phyloP scores from a whole-genome alignment of 2,329 filamentous ascomycete species.

The Fusarium guadeloupense region DNA sequence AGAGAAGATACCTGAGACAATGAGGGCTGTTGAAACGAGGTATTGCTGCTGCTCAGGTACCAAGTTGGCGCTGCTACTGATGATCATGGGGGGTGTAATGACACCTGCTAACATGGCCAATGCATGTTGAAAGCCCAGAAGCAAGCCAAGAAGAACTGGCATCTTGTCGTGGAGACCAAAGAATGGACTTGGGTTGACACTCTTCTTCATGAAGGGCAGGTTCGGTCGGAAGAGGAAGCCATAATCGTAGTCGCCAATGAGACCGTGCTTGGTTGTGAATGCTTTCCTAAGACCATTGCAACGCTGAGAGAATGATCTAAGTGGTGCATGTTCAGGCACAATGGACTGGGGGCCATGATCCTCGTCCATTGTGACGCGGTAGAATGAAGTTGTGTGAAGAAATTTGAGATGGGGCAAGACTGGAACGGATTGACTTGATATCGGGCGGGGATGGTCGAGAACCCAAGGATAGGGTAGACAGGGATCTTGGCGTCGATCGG shows the following conservation, averaged over 20 bases:
- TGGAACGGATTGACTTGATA: conserved; percentile 6
- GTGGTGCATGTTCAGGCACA: conserved; percentile 51
- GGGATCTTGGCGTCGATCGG: conserved; percentile 16
- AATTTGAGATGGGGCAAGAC: conserved; percentile 1
- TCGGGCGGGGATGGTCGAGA: conserved; percentile 10
- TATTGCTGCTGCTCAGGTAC: conserved; percentile 71
- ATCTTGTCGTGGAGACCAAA: conserved; percentile 85
- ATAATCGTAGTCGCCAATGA: conserved; percentile 91
- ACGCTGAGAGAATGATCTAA: conserved; percentile 44
- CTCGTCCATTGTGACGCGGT: conserved; percentile 59
- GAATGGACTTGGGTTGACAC: conserved; percentile 69
- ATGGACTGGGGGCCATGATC: conserved; percentile 63
- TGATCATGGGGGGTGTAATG: conserved; percentile 81
- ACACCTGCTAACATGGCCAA: conserved; percentile 79
- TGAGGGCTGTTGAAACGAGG: conserved; percentile 79
- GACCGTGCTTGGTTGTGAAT: conserved; percentile 71
- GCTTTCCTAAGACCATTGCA: conserved; percentile 47
- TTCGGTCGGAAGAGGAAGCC: conserved; percentile 84
- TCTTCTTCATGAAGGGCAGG: conserved; percentile 79
- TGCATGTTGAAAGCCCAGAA: conserved; percentile 82
- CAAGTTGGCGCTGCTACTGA: conserved; percentile 73
- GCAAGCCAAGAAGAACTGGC: conserved; percentile 76
- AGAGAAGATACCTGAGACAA: conserved; percentile 80
- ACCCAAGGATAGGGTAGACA: conserved; percentile 8
- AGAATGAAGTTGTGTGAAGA: conserved; percentile 11